Conservation (phyloP, 257 asterid species). For the Plectranthus barbatus region DNA sequence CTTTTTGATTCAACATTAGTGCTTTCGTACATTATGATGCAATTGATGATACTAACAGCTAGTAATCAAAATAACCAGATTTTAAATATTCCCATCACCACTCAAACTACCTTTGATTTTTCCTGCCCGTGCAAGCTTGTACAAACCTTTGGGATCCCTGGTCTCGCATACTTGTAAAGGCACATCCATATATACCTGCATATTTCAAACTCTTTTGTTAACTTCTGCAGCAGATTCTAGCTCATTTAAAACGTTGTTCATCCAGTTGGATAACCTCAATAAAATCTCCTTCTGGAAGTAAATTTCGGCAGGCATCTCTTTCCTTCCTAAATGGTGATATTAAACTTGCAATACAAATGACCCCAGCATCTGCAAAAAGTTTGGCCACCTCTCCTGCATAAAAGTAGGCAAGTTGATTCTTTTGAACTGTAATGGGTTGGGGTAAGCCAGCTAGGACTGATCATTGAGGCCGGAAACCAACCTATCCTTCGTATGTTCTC, state of each 20-base stretch:
- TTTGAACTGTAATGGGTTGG: neutral
- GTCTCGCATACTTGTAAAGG: constrained; percentile 84
- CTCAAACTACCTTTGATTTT: constrained; percentile 64
- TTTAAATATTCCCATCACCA: constrained; percentile 2
- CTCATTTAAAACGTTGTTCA: neutral
- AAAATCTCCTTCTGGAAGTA: constrained; percentile 79
- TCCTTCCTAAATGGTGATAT: constrained; percentile 94
- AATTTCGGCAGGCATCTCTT: constrained; percentile 84
- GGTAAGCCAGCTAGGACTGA: constrained; percentile 11
- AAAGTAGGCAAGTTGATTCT: neutral
- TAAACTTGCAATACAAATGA: constrained; percentile 92
- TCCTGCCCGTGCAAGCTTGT: constrained; percentile 97
- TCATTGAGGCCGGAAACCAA: constrained; percentile 29
- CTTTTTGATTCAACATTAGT: too few relatives aligned
- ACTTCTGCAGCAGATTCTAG: neutral
- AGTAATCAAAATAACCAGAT: neutral
- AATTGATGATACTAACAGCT: neutral
- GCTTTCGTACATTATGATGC: neutral
- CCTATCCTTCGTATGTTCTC: constrained; percentile 97
- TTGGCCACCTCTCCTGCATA: constrained; percentile 91
- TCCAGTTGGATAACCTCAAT: constrained; percentile 52
- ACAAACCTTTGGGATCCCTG: constrained; percentile 96
- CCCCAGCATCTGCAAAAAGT: constrained; percentile 98
- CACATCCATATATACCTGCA: constrained; percentile 89
- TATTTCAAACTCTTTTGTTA: constrained; percentile 2